phyloP scores from a whole-genome alignment of 2,329 filamentous ascomycete genomes.

The Xylaria sp. region DNA sequence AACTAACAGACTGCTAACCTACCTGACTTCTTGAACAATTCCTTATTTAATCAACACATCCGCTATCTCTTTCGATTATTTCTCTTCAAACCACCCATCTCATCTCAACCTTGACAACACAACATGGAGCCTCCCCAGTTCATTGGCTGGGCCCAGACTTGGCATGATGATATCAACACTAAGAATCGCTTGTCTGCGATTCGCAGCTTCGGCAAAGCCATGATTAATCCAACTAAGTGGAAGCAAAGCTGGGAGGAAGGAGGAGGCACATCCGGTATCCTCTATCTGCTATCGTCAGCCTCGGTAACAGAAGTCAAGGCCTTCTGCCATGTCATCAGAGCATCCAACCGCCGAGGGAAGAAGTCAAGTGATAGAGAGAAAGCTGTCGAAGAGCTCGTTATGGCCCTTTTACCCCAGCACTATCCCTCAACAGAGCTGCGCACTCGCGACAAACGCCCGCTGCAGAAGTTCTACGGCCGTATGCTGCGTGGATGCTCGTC shows the following conservation, averaged over 20 bases:
- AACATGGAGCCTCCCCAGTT: conserved; percentile 23
- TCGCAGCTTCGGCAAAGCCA: conserved; percentile 22
- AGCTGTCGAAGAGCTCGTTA: conserved; percentile 26
- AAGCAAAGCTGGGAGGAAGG: conserved; percentile 28
- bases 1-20: background rate
- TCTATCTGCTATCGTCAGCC: conserved; percentile 27
- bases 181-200: conserved; percentile 20
- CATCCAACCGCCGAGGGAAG: conserved; percentile 22
- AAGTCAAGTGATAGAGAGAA: conserved; percentile 32
- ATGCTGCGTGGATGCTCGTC: conserved; percentile 35
- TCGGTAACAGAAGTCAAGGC: conserved; percentile 30
- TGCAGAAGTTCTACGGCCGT: conserved; percentile 30
- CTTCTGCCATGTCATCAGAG: conserved; percentile 27
- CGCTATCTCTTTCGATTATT: background rate
- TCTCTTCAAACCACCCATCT: background rate
- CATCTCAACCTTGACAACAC: background rate
- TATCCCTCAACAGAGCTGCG: conserved; percentile 28
- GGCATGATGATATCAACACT: conserved; percentile 23
- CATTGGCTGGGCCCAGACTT: conserved; percentile 30
- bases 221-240: conserved; percentile 23
- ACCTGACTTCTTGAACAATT: background rate
- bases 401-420: conserved; percentile 34
- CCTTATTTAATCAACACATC: background rate
- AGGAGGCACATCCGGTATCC: conserved; percentile 31
- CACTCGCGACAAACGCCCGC: conserved; percentile 28